Conservation (phyloP, 768 basidiomycete genomes). For the Russula griseocarnosa region DNA sequence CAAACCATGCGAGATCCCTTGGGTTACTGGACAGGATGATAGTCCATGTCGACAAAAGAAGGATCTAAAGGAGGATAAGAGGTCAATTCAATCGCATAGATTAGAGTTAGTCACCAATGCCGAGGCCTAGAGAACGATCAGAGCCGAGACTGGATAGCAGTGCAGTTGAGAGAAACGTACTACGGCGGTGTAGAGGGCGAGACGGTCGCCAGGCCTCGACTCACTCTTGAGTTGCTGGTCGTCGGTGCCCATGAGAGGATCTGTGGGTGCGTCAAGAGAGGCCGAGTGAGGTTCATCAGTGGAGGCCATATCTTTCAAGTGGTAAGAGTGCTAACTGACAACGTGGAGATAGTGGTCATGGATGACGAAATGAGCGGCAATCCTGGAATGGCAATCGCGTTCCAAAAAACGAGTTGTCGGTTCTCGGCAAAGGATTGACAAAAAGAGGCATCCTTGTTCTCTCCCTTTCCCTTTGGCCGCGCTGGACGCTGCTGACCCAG, state of each 20-base stretch:
- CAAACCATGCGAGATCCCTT: conserved; percentile 53
- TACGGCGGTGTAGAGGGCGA: conserved; percentile 37
- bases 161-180: conserved; percentile 34
- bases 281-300: neutral
- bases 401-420: too few species aligned
- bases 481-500: conserved; percentile 11
- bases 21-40: conserved; percentile 47
- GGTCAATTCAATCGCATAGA: neutral
- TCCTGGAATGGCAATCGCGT: neutral
- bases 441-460: conserved; percentile 5
- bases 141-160: neutral
- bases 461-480: neutral
- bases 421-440: too few species aligned
- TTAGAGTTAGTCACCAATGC: conserved; percentile 7
- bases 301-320: neutral
- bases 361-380: too few species aligned
- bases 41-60: conserved; percentile 41
- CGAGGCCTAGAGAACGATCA: conserved; percentile 15
- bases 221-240: conserved; percentile 36
- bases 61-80: conserved; percentile 7
- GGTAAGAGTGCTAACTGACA: too few species aligned
- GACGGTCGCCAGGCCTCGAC: conserved; percentile 38
- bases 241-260: conserved; percentile 25
- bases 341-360: neutral
- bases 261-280: neutral